A percentile compares a stretch with the other conserved stretches of the same genome.
phyloP scores from a whole-genome alignment of 768 basidiomycete species.

The Russula vinacea region DNA sequence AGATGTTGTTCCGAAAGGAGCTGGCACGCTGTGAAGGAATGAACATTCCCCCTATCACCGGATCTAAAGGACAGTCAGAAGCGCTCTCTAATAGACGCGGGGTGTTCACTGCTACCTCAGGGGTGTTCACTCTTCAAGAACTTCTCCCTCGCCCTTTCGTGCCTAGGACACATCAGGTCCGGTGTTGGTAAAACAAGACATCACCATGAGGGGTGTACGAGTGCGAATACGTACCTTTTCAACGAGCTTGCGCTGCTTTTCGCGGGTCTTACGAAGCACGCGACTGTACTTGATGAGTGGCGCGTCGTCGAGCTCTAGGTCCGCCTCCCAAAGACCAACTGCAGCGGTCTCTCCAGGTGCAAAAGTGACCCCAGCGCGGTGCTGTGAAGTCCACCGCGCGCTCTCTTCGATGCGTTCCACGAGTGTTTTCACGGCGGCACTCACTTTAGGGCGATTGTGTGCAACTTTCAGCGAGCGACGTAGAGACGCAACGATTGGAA shows the following conservation, averaged over 20 bases:
- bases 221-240: slow-evolving; percentile 69
- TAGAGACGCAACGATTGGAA: slow-evolving; percentile 72
- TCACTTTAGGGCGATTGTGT: slow-evolving; percentile 53
- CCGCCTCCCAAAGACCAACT: slow-evolving; percentile 71
- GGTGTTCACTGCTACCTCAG: background rate
- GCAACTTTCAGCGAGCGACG: slow-evolving; percentile 69
- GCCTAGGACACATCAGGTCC: slow-evolving; percentile 45
- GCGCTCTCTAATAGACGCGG: background rate
- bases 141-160: slow-evolving; percentile 65
- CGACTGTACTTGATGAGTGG: slow-evolving; percentile 82
- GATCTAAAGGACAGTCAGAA: background rate
- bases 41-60: slow-evolving; percentile 4
- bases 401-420: slow-evolving; percentile 88
- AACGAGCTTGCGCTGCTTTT: slow-evolving; percentile 63
- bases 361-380: slow-evolving; percentile 67
- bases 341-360: slow-evolving; percentile 66
- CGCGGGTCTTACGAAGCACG: slow-evolving; percentile 76
- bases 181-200: background rate
- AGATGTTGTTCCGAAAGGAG: background rate
- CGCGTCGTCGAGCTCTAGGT: slow-evolving; percentile 58
- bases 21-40: background rate
- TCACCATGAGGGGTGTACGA: slow-evolving; percentile 9
- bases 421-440: slow-evolving; percentile 63
- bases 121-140: slow-evolving; percentile 48
- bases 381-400: slow-evolving; percentile 69